A percentile compares a stretch with the other conserved stretches of the same genome.
These are phyloP conservation scores for Penicillium aurantiogriseum DNA, from an alignment of 2,329 filamentous ascomycete species.

Conservation along the genomic window DNA sequence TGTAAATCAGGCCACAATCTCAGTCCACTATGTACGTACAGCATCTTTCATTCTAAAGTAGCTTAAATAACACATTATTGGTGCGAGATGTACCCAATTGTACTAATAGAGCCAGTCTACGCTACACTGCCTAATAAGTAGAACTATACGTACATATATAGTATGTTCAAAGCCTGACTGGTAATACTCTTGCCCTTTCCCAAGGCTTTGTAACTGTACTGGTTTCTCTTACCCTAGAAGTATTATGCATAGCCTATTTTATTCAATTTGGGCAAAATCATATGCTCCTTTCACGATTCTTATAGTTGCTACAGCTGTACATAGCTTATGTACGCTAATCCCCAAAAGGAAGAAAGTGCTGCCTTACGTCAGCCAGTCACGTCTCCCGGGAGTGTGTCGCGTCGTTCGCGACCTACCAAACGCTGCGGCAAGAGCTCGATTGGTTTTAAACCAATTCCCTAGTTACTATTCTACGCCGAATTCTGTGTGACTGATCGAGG, in stretches of 20 bases:
- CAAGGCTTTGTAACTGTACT: neutral
- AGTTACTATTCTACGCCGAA: neutral
- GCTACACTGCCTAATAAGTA: too few species aligned
- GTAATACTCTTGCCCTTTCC: neutral
- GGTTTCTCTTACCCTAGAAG: neutral
- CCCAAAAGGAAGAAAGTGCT: conserved; percentile 19
- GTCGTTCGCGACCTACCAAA: conserved; percentile 9
- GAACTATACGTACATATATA: neutral
- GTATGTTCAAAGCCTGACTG: neutral
- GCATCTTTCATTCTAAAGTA: neutral
- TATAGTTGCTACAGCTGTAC: neutral
- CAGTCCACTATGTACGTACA: neutral
- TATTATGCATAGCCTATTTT: neutral
- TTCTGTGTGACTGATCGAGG: neutral
- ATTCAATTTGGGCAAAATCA: neutral
- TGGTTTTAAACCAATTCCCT: neutral
- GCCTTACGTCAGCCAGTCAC: conserved; percentile 22
- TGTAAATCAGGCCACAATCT: neutral
- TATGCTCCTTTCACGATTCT: neutral
- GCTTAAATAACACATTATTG: neutral
- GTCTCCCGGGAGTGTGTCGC: conserved; percentile 23
- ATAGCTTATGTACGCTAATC: conserved; percentile 9
- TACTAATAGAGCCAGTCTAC: neutral
- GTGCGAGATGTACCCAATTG: too few species aligned
- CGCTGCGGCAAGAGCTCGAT: neutral